Percentiles rank a stretch among this genome's conserved stretches.
These are phyloP conservation scores for Cucurbitaria berberidis DNA, from an alignment of 2,329 filamentous ascomycete species.

Conservation along the genomic window DNA sequence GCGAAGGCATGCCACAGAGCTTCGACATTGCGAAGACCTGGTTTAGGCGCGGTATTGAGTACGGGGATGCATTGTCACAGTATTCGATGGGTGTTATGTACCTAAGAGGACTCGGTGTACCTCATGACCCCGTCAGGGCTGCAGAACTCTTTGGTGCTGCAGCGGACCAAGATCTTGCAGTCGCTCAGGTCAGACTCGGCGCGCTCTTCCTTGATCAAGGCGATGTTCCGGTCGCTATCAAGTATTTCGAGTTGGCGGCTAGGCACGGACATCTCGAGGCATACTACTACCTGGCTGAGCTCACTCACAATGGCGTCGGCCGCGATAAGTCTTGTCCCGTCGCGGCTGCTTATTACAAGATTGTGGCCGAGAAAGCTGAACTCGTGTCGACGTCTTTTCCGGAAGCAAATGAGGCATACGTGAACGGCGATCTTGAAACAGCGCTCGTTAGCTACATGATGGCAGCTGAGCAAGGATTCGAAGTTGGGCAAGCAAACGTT, in stretches of 20 bases:
- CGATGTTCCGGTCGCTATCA: conserved; percentile 77
- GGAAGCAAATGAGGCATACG: conserved; percentile 84
- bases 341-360: conserved; percentile 83
- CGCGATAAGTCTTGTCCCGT: conserved; percentile 78
- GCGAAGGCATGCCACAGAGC: conserved; percentile 82
- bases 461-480: conserved; percentile 91
- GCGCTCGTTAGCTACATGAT: conserved; percentile 83
- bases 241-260: conserved; percentile 87
- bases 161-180: conserved; percentile 79
- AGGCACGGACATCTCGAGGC: conserved; percentile 85
- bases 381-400: conserved; percentile 80
- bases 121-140: conserved; percentile 72
- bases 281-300: conserved; percentile 89
- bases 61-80: conserved; percentile 82
- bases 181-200: conserved; percentile 82
- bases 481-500: conserved; percentile 87
- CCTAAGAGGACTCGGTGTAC: conserved; percentile 75
- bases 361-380: conserved; percentile 88
- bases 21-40: conserved; percentile 77
- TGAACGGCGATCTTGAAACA: conserved; percentile 76
- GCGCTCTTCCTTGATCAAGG: conserved; percentile 87
- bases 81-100: conserved; percentile 85
- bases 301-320: conserved; percentile 80
- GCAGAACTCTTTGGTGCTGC: conserved; percentile 78
- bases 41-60: conserved; percentile 79